Evolutionary conservation across 305 asterid species (phyloP).

Genomic region (Vinca major): DNA sequence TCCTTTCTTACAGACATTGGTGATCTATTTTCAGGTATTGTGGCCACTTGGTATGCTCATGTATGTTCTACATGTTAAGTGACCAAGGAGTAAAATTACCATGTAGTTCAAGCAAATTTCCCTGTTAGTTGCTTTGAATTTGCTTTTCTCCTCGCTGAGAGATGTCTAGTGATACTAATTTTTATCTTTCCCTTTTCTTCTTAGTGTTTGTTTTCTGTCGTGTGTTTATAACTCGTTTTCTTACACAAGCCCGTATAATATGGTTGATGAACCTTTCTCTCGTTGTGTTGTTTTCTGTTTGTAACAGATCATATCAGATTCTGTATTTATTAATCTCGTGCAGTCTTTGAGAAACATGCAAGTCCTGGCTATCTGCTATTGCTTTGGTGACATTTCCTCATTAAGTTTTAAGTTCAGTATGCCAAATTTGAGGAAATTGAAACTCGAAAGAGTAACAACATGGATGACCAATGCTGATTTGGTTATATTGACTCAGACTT

Average conservation of each 20-base stretch:
- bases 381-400: conserved; percentile 73
- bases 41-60: background rate
- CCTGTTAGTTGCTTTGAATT: background rate
- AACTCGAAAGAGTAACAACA: conserved; percentile 72
- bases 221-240: background rate
- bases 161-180: background rate
- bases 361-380: conserved; percentile 59
- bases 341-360: conserved; percentile 43
- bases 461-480: conserved; percentile 74
- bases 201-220: background rate
- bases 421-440: conserved; percentile 68
- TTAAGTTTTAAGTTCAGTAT: conserved; percentile 38
- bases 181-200: background rate
- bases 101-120: background rate
- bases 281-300: conserved; percentile 12
- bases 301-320: conserved; percentile 64
- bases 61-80: background rate
- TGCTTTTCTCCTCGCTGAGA: background rate
- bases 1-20: conserved; percentile 64
- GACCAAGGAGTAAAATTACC: background rate
- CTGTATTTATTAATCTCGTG: conserved; percentile 39
- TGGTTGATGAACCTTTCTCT: background rate
- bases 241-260: background rate
- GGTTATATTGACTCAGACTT: conserved; percentile 51
- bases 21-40: conserved; percentile 76